A percentile compares a stretch with the other conserved stretches of the same genome.
These are phyloP conservation scores for Podospora tetraspora DNA, from an alignment of 495 filamentous ascomycete species.

Conservation along the genomic window DNA sequence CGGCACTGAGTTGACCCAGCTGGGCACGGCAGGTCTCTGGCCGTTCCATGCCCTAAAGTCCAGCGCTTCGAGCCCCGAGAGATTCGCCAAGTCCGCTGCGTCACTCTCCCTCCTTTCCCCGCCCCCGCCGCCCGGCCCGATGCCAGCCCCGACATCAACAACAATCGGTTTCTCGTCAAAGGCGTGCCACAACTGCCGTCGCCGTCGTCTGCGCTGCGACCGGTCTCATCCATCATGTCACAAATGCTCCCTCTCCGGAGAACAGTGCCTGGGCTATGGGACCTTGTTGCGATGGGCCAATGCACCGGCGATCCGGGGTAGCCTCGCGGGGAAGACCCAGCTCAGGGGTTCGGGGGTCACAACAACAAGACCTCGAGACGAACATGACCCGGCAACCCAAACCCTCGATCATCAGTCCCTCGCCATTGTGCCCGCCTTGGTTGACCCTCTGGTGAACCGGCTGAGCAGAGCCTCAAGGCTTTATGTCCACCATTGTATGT, in stretches of 20 bases:
- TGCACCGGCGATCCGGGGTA: constrained; percentile 38
- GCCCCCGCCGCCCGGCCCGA: neutral
- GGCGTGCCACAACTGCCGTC: constrained; percentile 39
- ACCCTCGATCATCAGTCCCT: neutral
- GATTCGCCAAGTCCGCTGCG: neutral
- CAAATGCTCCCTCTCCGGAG: constrained; percentile 43
- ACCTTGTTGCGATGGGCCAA: constrained; percentile 38
- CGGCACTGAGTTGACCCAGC: neutral
- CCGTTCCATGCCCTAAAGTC: neutral
- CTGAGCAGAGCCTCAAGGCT: constrained; percentile 35
- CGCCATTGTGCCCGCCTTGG: constrained; percentile 14
- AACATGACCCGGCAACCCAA: neutral
- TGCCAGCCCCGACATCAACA: constrained; percentile 5
- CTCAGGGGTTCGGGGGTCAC: neutral
- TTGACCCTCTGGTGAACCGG: constrained; percentile 36
- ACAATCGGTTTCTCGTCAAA: constrained; percentile 4
- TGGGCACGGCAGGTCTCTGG: neutral
- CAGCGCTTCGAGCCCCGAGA: neutral
- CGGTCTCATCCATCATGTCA: constrained; percentile 44
- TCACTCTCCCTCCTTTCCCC: neutral
- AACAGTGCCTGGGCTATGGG: constrained; percentile 34
- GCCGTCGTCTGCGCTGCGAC: constrained; percentile 51
- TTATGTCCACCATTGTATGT: constrained; percentile 50
- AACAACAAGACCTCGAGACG: constrained; percentile 10
- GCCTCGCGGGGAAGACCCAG: constrained; percentile 26